These are phyloP conservation scores for Aegilops longissima DNA, from an alignment of 176 grass and related monocot species.

Conservation along the genomic window DNA sequence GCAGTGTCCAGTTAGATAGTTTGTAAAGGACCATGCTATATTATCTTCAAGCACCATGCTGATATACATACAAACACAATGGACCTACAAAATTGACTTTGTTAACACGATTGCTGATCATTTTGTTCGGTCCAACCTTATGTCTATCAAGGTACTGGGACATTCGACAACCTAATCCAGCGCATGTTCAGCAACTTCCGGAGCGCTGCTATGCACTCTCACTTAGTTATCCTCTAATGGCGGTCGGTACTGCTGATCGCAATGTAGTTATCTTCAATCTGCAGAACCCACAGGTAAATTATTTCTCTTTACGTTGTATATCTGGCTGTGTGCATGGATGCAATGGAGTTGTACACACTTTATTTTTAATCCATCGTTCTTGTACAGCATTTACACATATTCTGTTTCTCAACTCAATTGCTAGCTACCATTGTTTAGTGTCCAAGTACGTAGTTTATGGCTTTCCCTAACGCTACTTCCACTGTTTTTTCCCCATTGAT, in stretches of 20 bases:
- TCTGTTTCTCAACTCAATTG: slow-evolving; percentile 6
- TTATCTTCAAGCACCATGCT: slow-evolving; percentile 18
- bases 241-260: slow-evolving; percentile 75
- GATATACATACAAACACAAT: neutral
- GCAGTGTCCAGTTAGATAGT: neutral
- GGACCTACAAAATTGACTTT: neutral
- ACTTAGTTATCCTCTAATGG: slow-evolving; percentile 87
- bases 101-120: neutral
- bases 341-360: neutral
- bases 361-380: neutral
- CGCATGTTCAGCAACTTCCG: slow-evolving; percentile 80
- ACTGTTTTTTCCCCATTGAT: neutral
- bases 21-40: slow-evolving; percentile 3
- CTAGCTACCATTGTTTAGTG: neutral
- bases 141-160: slow-evolving; percentile 75
- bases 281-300: slow-evolving; percentile 78
- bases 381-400: neutral
- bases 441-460: neutral
- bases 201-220: slow-evolving; percentile 81
- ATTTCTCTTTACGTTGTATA: neutral
- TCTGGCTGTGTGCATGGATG: neutral
- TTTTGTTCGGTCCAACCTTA: neutral
- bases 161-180: slow-evolving; percentile 73
- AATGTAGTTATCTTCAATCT: slow-evolving; percentile 78
- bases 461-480: neutral